These are phyloP conservation scores for Exophiala phaeomuriformis DNA, from an alignment of 2,329 filamentous ascomycete genomes.

Conservation along the genomic window DNA sequence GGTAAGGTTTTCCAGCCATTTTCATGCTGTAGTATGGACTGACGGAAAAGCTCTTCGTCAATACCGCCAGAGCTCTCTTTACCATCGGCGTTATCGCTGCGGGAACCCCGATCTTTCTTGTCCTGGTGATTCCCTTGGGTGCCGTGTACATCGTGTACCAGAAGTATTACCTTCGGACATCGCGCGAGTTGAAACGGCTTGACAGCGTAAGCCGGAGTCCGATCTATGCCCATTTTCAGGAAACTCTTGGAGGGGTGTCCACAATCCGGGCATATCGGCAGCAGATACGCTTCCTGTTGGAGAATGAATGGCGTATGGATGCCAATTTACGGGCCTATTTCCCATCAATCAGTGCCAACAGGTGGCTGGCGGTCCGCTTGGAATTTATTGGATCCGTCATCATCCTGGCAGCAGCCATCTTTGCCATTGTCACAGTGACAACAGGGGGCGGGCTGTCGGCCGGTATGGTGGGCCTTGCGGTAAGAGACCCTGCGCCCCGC, in stretches of 20 bases:
- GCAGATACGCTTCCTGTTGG: conserved; percentile 74
- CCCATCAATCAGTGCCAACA: conserved; percentile 85
- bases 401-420: conserved; percentile 76
- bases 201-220: conserved; percentile 94
- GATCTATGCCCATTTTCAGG: conserved; percentile 97
- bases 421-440: conserved; percentile 73
- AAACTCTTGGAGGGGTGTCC: conserved; percentile 85
- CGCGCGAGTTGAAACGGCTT: conserved; percentile 88
- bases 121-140: conserved; percentile 72
- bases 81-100: conserved; percentile 79
- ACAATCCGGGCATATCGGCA: conserved; percentile 95
- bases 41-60: conserved; percentile 56
- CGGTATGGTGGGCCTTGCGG: conserved; percentile 75
- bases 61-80: conserved; percentile 66
- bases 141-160: conserved; percentile 87
- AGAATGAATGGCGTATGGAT: conserved; percentile 97
- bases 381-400: conserved; percentile 94
- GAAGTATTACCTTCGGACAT: conserved; percentile 92
- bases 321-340: conserved; percentile 91
- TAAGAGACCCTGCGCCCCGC: conserved; percentile 11
- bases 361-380: conserved; percentile 90
- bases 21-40: conserved; percentile 7
- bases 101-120: conserved; percentile 70
- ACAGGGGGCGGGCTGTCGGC: conserved; percentile 56
- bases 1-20: conserved; percentile 44